phyloP scores from a whole-genome alignment of 1,284 basidiomycete species.

The Puccinia hordei region DNA sequence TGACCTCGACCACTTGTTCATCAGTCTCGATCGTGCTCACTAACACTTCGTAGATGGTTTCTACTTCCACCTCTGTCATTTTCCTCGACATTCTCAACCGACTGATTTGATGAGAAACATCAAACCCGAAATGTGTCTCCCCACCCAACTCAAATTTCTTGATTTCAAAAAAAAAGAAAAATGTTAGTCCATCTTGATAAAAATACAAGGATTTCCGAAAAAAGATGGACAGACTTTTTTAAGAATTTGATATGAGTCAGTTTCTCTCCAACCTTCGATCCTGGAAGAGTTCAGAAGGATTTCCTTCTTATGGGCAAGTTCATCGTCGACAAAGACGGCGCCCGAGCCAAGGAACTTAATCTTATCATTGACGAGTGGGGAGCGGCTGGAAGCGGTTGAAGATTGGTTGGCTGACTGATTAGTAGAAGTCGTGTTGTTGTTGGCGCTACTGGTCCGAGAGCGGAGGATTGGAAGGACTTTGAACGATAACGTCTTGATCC shows the following conservation, averaged over 20 bases:
- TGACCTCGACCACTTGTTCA: slow-evolving; percentile 84
- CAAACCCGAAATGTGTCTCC: slow-evolving; percentile 63
- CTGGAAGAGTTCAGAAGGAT: slow-evolving; percentile 70
- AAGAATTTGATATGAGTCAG: slow-evolving; percentile 69
- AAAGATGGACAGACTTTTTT: slow-evolving; percentile 63
- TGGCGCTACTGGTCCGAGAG: not conserved
- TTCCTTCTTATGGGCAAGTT: slow-evolving; percentile 65
- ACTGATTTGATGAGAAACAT: slow-evolving; percentile 72
- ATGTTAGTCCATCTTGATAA: not conserved
- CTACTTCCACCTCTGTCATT: slow-evolving; percentile 69
- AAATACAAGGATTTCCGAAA: not conserved
- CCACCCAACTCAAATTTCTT: slow-evolving; percentile 8
- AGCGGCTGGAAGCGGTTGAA: not conserved
- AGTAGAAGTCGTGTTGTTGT: not conserved
- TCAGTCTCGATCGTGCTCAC: slow-evolving; percentile 72
- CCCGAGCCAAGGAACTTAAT: slow-evolving; percentile 67
- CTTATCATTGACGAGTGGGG: slow-evolving; percentile 54
- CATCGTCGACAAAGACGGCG: slow-evolving; percentile 70
- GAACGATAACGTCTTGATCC: slow-evolving; percentile 64
- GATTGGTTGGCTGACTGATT: not conserved
- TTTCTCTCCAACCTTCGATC: slow-evolving; percentile 77
- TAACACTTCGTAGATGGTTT: slow-evolving; percentile 74
- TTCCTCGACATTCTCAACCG: slow-evolving; percentile 69
- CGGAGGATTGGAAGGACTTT: not conserved
- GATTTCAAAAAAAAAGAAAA: not conserved